A percentile compares a stretch with the other conserved stretches of the same genome.
phyloP scores from a whole-genome alignment of 768 basidiomycete species.

The Agaricus subrufescens region DNA sequence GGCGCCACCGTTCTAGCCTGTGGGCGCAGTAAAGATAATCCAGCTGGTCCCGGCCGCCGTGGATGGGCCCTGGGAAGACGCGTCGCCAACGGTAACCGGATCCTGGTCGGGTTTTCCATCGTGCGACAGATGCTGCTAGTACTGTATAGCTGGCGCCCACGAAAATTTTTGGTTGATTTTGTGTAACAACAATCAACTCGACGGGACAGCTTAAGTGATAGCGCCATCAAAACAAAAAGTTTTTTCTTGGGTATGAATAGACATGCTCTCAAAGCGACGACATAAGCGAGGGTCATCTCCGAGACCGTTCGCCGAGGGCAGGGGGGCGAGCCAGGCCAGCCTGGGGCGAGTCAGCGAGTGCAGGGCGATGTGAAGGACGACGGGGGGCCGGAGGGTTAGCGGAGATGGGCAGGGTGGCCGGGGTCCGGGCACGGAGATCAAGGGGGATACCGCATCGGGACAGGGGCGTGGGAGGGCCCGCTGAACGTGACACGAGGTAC shows the following conservation, averaged over 20 bases:
- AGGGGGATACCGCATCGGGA: not conserved
- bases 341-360: not conserved
- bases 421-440: not conserved
- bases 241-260: constrained; percentile 9
- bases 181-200: not conserved
- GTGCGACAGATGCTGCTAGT: not conserved
- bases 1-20: no score
- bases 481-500: constrained; percentile 26
- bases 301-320: not conserved
- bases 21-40: no score
- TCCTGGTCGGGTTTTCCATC: not conserved
- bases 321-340: not conserved
- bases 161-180: not conserved
- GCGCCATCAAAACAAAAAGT: constrained; percentile 11
- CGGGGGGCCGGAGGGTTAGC: not conserved
- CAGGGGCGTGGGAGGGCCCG: constrained; percentile 12
- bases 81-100: no score
- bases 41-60: no score
- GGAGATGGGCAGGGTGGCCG: not conserved
- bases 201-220: not conserved
- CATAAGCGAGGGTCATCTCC: not conserved
- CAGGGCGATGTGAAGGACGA: not conserved
- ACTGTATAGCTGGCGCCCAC: constrained; percentile 9
- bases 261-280: constrained; percentile 6
- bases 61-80: no score